A percentile compares a stretch with the other conserved stretches of the same genome.
These are phyloP conservation scores for Alternaria panax DNA, from an alignment of 2,329 filamentous ascomycete genomes.

Conservation along the genomic window DNA sequence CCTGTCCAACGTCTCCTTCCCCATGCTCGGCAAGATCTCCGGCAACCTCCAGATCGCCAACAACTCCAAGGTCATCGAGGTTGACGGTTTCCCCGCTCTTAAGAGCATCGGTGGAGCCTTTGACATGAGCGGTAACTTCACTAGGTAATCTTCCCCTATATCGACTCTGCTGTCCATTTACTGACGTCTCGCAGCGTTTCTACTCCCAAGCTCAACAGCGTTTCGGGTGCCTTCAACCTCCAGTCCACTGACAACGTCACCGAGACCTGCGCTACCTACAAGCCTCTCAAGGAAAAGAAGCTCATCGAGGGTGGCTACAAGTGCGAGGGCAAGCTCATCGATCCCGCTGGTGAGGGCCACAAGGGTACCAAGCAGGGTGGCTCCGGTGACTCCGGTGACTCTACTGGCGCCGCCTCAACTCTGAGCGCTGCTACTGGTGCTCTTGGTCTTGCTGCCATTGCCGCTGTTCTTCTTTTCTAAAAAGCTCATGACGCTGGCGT, in stretches of 20 bases:
- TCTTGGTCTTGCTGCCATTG: constrained; percentile 56
- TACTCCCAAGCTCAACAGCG: constrained; percentile 64
- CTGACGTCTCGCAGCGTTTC: constrained; percentile 65
- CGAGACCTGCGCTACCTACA: constrained; percentile 52
- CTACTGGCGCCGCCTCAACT: constrained; percentile 49
- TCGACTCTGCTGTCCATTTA: background rate
- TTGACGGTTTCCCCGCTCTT: constrained; percentile 74
- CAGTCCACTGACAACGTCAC: constrained; percentile 55
- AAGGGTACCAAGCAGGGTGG: constrained; percentile 42
- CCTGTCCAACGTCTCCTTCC: constrained; percentile 78
- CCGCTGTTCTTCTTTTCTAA: constrained; percentile 59
- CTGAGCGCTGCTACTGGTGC: constrained; percentile 52
- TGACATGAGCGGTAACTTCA: constrained; percentile 84
- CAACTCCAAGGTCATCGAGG: constrained; percentile 75
- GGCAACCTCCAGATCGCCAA: constrained; percentile 88
- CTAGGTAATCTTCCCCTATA: constrained; percentile 66
- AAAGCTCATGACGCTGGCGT: constrained; percentile 47
- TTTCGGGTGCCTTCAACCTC: constrained; percentile 60
- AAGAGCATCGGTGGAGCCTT: constrained; percentile 77
- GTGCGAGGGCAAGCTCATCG: constrained; percentile 51
- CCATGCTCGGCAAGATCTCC: constrained; percentile 70
- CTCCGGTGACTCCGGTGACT: constrained; percentile 15
- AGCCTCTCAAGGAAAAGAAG: constrained; percentile 53
- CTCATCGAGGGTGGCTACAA: constrained; percentile 53
- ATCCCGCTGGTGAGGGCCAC: constrained; percentile 48